Evolutionary conservation across 495 filamentous ascomycete genomes (phyloP), one percentile per base, ranked within the genome.

Genomic region (Hapsidospora chrysogenum): DNA sequence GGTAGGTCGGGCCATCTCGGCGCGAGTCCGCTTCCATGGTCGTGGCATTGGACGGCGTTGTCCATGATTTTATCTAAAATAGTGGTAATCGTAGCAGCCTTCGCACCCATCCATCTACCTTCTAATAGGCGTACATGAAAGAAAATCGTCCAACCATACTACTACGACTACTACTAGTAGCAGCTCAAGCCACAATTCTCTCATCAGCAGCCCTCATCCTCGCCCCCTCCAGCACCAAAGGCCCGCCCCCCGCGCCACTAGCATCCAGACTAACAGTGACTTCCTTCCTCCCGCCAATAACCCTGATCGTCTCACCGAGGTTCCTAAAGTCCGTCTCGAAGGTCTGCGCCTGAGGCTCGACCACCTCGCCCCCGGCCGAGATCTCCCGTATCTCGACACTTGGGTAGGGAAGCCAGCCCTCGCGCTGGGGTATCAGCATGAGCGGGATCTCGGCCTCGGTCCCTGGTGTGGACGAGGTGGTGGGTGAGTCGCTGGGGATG

Each of bases 241-340:
- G 72, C 1, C 71, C 72, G 9, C 69, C 73, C 9, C 64, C 65
- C 1, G 68, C 59, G n/a, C 63, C 69, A 34, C 72, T 73, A 3
- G 71, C 57, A 47, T 80, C 78, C 16, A 85, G 52, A 37, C 70
- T 80, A n/a, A 89, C 70, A 4, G 81, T 85, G 9, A 80, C 81
- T 47, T 71, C 77, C 31, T 57, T 68, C 31, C 83, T 55, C 56
- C 89, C 78, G 13, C 74, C 70, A 21, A 93, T 56, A 1, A 95
- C 84, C 22, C 76, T 50, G 7, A 95, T 64, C 22, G 72, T 76
- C 59, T 92, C 75, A 2, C 73, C 80, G 37, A 79, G 58, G 43
- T 80, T 87, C 41, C 68, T 59, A 41, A 78, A 82, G 45, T 93
- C 81, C 15, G 77, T 80, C 58, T 94, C 85, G 47, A 76, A 82